phyloP scores from a whole-genome alignment of 805 yeast species.

The Yarrowia keelungensis region DNA sequence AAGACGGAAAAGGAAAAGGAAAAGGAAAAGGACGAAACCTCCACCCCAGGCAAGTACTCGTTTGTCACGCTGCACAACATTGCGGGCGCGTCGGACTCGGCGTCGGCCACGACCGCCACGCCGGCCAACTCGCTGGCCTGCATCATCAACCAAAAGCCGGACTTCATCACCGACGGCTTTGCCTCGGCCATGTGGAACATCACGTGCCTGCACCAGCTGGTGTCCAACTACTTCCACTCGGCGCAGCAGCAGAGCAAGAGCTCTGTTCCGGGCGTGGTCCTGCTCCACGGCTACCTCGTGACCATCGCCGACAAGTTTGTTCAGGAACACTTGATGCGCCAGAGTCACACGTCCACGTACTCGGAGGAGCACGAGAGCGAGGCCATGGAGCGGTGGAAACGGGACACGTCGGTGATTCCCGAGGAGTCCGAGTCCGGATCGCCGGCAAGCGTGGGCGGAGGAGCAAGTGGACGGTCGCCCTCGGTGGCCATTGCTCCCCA shows the following conservation, averaged over 20 bases:
- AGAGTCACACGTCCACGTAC: slow-evolving; percentile 10
- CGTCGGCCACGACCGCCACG: background rate
- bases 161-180: slow-evolving; percentile 39
- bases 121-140: slow-evolving; percentile 34
- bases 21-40: no score
- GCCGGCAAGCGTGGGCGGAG: background rate
- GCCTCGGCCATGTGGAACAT: slow-evolving; percentile 45
- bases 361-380: slow-evolving; percentile 5
- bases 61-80: slow-evolving; percentile 30
- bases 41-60: background rate
- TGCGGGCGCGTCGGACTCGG: background rate
- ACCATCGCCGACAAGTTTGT: slow-evolving; percentile 45
- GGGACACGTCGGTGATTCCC: slow-evolving; percentile 8
- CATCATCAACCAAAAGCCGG: slow-evolving; percentile 41
- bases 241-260: slow-evolving; percentile 3
- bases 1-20: no score
- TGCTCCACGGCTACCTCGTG: slow-evolving; percentile 44
- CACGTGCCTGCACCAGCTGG: slow-evolving; percentile 45
- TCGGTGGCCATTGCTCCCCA: slow-evolving; percentile 17
- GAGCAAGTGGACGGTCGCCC: background rate
- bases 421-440: slow-evolving; percentile 11
- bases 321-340: slow-evolving; percentile 37
- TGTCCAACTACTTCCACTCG: slow-evolving; percentile 37
- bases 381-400: slow-evolving; percentile 26
- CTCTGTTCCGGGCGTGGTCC: slow-evolving; percentile 28